Base-by-base conservation (phyloP, 2,329 filamentous ascomycete species). In the Shiraia bambusicola region DNA sequence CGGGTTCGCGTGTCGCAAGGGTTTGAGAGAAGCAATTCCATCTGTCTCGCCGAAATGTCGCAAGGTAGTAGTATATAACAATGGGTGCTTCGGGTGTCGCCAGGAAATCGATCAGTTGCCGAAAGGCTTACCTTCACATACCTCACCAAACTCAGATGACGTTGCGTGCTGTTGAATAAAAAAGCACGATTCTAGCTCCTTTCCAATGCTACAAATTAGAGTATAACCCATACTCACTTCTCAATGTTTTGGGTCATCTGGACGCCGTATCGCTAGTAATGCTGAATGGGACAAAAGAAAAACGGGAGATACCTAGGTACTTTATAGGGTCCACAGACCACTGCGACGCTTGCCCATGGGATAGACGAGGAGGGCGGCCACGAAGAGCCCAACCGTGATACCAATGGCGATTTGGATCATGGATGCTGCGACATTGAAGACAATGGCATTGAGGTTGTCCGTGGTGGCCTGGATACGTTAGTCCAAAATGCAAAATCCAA, bases 381-480 rank as follows among this genome's bases (percentile, higher is more conserved):
- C 63, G 56, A 76, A 77, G 36, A 77, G 48, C 2, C 74, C 74
- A 2, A 76, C 74, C 6, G 73, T 76, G 32, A 76, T 76, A 6
- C 74, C 74, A 49, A 77, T 76, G 15, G 74, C 74, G 11, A 77
- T 71, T 50, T 77, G 72, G 28, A 77, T 71, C 37, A 77, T 74
- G 3, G 61, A 67, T 40, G 71, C 74, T 6, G 72, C 70, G 15
- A 76, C 74, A 25, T 69, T 74, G 49, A 77, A 63, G 40, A 59
- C 54, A 12, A 59, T 59, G 8, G 54, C 47, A 17, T 59, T 59
- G 11, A 59, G 36, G n/a, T 52, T 54, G 28, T 54, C 47, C 15
- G 51, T 52, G 1, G 49, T 52, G 10, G 48, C 50, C 54, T 56
- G 34, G 13, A n/a, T 10, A n/a, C 7, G 14, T 55, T 26, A 50